A percentile compares a stretch with the other conserved stretches of the same genome.
Evolutionary conservation across 1,139 yeast genomes (phyloP).

Genomic region (Yamadazyma diddensiae): DNA sequence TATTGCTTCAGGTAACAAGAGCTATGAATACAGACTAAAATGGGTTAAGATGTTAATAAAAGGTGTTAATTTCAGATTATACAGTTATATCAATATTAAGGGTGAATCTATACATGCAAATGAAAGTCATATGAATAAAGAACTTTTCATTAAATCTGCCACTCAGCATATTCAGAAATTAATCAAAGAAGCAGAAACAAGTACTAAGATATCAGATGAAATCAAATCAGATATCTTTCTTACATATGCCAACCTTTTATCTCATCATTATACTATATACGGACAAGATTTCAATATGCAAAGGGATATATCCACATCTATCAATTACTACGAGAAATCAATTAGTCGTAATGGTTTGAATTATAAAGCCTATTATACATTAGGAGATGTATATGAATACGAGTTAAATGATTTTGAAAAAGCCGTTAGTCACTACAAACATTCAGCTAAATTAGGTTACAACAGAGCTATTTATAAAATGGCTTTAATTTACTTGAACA

Average conservation of each 20-base stretch:
- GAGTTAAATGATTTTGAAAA: conserved; percentile 30
- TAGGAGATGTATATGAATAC: conserved; percentile 42
- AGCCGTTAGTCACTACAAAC: conserved; percentile 36
- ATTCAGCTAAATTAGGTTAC: conserved; percentile 42
- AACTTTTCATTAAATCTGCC: conserved; percentile 38
- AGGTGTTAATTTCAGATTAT: conserved; percentile 41
- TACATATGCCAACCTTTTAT: conserved; percentile 40
- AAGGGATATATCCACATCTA: conserved; percentile 29
- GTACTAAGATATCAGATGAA: conserved; percentile 20
- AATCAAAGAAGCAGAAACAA: conserved; percentile 30
- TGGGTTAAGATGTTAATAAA: conserved; percentile 46
- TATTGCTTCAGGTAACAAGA: conserved; percentile 45
- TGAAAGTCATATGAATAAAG: conserved; percentile 31
- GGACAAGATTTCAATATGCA: conserved; percentile 39
- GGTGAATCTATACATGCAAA: conserved; percentile 39
- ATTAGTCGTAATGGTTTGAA: conserved; percentile 32
- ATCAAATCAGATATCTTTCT: conserved; percentile 30
- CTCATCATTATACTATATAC: conserved; percentile 32
- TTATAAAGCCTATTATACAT: conserved; percentile 34
- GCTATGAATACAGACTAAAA: conserved; percentile 39
- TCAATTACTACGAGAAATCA: conserved; percentile 32
- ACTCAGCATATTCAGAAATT: conserved; percentile 39
- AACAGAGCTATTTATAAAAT: conserved; percentile 44
- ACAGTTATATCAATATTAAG: conserved; percentile 42
- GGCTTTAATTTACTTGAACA: conserved; percentile 37